Evolutionary conservation across 495 filamentous ascomycete species (phyloP), one percentile per base, ranked within the genome.

Genomic region (Penicillium antarcticum): DNA sequence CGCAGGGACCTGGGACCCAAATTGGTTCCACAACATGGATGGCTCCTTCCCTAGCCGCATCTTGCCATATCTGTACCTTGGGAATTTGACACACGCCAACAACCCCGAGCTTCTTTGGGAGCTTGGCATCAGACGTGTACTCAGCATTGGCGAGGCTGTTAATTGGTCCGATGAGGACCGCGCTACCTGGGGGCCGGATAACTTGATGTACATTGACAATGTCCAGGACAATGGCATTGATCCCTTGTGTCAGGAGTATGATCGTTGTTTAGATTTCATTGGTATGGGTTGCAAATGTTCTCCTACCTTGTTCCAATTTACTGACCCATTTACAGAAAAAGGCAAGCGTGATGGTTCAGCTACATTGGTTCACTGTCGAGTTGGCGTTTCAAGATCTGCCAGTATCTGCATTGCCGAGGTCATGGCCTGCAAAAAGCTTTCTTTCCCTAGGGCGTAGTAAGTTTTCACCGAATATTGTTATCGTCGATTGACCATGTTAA

Each of bases 381-480:
- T 98, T 37, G 94, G 94, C 41, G 94, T 98, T 51, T 96, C 91
- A 16, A 80, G 94, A 51, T 92, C 88, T 42, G 94, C 94, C 17
- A 98, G 94, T 7, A 96, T 98, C 63, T 97, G 94, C 71, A 97
- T 98, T 61, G 94, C 94, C 29, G 92, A 97, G 69, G 92, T 97
- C 17, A 98, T 98, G 94, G 80, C 85, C 11, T 75, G 84, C 6
- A 63, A 87, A 24, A 75, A 81, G 23, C 72, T 97, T 41, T 94
- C 90, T 3, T 96, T 97, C 62, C 90, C 94, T 13, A 79, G 89
- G 39, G 94, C 94, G 40, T 98, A 98, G 81, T 85, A 68, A 62
- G 82, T 79, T 34, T 44, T n/a, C 23, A 37, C 11, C 11, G 0
- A 21, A 52, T n/a, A 14, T 31, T n/a, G 2, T 33, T 19, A 8